Conservation (phyloP, 1,284 basidiomycete genomes). For the Naganishia liquefaciens region DNA sequence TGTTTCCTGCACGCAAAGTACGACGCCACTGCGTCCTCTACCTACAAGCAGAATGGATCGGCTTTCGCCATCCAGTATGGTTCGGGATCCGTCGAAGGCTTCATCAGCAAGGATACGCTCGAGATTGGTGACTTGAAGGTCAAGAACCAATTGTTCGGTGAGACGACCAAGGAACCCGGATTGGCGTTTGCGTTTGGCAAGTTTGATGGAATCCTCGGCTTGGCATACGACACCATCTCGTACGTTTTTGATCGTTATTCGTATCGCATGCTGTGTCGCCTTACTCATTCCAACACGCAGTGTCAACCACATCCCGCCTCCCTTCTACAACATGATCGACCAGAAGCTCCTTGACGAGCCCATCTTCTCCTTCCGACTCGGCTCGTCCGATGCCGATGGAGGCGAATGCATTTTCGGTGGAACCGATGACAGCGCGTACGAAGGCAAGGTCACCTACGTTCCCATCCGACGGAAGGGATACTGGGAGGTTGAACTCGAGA, state of each 20-base stretch:
- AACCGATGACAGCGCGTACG: conserved; percentile 76
- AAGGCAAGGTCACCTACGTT: conserved; percentile 80
- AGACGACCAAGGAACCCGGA: conserved; percentile 94
- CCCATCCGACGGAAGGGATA: conserved; percentile 95
- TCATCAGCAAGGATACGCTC: conserved; percentile 83
- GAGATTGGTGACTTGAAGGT: conserved; percentile 82
- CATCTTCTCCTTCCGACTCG: conserved; percentile 94
- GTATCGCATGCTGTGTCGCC: background rate
- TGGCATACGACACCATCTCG: conserved; percentile 93
- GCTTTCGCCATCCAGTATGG: conserved; percentile 94
- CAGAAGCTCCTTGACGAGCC: conserved; percentile 78
- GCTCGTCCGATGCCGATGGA: conserved; percentile 80
- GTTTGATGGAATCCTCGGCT: conserved; percentile 94
- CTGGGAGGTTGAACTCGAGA: conserved; percentile 95
- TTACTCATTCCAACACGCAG: conserved; percentile 34
- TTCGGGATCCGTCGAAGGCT: conserved; percentile 95
- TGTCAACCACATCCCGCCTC: conserved; percentile 90
- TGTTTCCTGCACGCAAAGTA: conserved; percentile 95
- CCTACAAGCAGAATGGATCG: conserved; percentile 90
- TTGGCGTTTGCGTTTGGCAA: conserved; percentile 94
- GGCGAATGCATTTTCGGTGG: conserved; percentile 95
- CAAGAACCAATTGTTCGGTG: conserved; percentile 84
- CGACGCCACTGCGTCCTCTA: conserved; percentile 76
- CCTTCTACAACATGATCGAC: conserved; percentile 93
- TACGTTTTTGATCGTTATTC: background rate